Base-by-base conservation (phyloP, 768 basidiomycete species). In the Butyriboletus loyo region DNA sequence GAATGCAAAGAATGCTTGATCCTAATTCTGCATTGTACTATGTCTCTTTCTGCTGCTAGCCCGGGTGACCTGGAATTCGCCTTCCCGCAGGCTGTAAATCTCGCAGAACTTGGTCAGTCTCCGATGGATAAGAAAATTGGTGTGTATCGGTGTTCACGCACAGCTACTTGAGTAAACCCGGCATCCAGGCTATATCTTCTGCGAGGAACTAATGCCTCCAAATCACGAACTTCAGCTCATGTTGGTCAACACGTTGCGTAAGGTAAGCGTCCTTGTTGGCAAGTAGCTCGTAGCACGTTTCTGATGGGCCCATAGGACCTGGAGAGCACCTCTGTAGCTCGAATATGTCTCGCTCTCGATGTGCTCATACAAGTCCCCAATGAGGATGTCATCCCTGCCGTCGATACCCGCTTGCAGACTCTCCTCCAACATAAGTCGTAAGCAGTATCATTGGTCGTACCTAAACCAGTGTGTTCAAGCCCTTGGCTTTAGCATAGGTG, bases 221-320 rank as follows among this genome's bases (percentile, higher is more conserved):
- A 67, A 77, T 34, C 83, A 91, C 62, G 89, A 91, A 54, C 73
- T 92, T 30, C 79, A 83, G 46, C 73, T 94, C 22, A 91, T 94
- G 86, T 77, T 92, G 21, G 84, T 93, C 52, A 94, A 94, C 59
- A 92, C 91, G 5, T 65, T 92, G 31, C 83, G 89, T 56, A 93
- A 93, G 78, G 91, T 84, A 60, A 51, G 65, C 39, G 7, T 27
- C 32, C 5, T 42, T 48, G 10, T 32, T 17, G 27, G 30, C 37
- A 10, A 43, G 28, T 55, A 8, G 10, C 38, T 41, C 19, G 40
- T 28, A 34, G 14, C 22, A 35, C 21, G 14, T 38, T 9, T 39
- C 52, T 65, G n/a, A 61, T 19, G 24, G 13, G 13, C 39, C 19
- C 22, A 5, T 28, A 92, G 90, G 91, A 94, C 63, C 66, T 94